Conservation (phyloP, 768 basidiomycete species). For the Chiua virens region DNA sequence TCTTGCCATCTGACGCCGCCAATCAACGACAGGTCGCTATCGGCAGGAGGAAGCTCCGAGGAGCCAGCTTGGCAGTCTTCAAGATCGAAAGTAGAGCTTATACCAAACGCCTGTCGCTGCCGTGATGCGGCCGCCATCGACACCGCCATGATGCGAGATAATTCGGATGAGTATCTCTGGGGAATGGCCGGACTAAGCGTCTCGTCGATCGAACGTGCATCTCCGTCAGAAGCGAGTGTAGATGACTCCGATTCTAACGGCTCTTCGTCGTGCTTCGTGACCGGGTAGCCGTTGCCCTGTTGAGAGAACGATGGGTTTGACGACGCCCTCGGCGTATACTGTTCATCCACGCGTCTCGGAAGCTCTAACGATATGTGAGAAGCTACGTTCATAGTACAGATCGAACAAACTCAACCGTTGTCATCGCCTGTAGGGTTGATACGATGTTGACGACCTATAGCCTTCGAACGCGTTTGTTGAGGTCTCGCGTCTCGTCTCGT, state of each 20-base stretch:
- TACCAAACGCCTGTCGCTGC: slow-evolving; percentile 52
- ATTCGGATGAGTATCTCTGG: slow-evolving; percentile 27
- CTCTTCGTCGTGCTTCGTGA: not conserved
- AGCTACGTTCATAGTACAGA: not conserved
- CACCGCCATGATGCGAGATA: slow-evolving; percentile 25
- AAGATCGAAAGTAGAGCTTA: slow-evolving; percentile 39
- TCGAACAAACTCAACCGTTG: slow-evolving; percentile 11
- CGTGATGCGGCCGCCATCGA: slow-evolving; percentile 41
- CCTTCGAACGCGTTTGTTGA: slow-evolving; percentile 6
- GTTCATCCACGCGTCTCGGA: slow-evolving; percentile 11
- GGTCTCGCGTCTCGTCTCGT: slow-evolving; percentile 4
- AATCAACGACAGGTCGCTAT: slow-evolving; percentile 50
- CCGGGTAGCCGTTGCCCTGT: slow-evolving; percentile 1
- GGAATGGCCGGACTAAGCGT: not conserved
- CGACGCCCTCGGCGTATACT: slow-evolving; percentile 18
- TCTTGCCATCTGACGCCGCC: slow-evolving; percentile 42
- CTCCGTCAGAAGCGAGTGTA: slow-evolving; percentile 16
- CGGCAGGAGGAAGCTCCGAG: slow-evolving; percentile 33
- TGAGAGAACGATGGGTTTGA: slow-evolving; percentile 3
- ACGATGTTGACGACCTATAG: slow-evolving; percentile 5
- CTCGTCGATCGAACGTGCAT: slow-evolving; percentile 1
- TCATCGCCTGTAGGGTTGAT: not conserved
- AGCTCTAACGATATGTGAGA: slow-evolving; percentile 14
- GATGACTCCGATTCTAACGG: slow-evolving; percentile 12
- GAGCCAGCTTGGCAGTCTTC: slow-evolving; percentile 1